Evolutionary conservation across 768 basidiomycete genomes (phyloP), one percentile per base, ranked within the genome.

Genomic region (Boletus vermiculosoides): DNA sequence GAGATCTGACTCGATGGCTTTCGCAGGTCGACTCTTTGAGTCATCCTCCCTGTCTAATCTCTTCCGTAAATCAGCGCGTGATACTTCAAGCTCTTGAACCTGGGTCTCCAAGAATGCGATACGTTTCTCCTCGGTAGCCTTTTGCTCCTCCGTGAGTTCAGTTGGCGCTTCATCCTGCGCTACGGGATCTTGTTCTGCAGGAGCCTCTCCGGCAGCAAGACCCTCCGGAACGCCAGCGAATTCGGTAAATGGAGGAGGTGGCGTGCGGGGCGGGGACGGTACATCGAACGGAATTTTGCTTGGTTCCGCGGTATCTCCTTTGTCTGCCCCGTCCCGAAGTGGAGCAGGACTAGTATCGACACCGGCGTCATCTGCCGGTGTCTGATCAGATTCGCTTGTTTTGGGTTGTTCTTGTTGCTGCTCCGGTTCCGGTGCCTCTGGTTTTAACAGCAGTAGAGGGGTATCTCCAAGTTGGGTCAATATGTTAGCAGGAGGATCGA

Each of bases 181-280:
- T 7, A 58, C 44, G 1, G 54, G 46, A 6, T 64, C 70, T 30
- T 56, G 41, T 10, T 20, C 44, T 18, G 39, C 41, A 20, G 50
- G 50, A 18, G 25, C 55, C 10, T 54, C 62, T 30, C 45, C 60
- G 47, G 45, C 55, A 44, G 49, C 53, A 45, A 18, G 4, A 15
- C 7, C 55, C 3, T 54, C 56, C 4, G 33, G 46, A 36, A 50
- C 54, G 16, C 60, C 62, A 15, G 20, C 57, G 11, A 66, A 57
- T 31, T 70, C 66, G 6, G 41, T 66, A 33, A 68, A 73, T 1
- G 71, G 61, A 13, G 71, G 71, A 5, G 72, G 71, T 9, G 70
- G 70, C 11, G 65, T 48, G 6, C 58, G 3, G 4, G 50, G 16
- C n/a, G 60, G 56, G 40, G 63, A 18, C 4, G 58, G 50, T 1